Evolutionary conservation across 2,329 filamentous ascomycete genomes (phyloP), one percentile per base, ranked within the genome.

Genomic region (Chaetomium sp.): DNA sequence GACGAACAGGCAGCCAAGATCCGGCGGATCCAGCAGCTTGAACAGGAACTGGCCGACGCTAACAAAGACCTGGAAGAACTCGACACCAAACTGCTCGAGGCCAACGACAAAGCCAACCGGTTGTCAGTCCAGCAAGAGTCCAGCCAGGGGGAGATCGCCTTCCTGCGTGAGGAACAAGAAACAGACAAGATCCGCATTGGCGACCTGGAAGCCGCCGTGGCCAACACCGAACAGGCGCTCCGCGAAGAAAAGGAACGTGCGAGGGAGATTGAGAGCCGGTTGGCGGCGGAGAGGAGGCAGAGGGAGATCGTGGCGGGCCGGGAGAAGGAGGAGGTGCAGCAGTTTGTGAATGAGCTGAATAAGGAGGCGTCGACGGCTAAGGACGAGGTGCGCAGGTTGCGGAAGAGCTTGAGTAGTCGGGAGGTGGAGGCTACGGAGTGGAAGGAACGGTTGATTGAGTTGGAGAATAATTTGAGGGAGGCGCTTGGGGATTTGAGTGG

Each of bases 171-270:
- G 68, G 94, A 99, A 74, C 94, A 99, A 71, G 94, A 99, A 71
- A 84, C 82, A 14, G 94, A 99, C 76, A 99, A 99, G 79, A 95
- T 99, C 69, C 91, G 91, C 72, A 97, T 99, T 65, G 90, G 92
- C 40, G 91, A 97, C 66, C 78, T 97, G 6, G 91, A 97, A 67
- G 88, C 89, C 7, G 84, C 86, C 11, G 74, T 96, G 40, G 88
- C 89, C 64, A 87, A 84, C 55, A 81, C 85, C n/a, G 88, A 95
- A 68, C 84, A 90, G 66, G 82, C 77, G 49, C 75, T 96, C n/a
- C 82, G 87, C 55, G 91, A 94, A 51, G 91, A 96, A 70, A 88
- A 87, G 70, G 91, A 96, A 58, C 85, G 83, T 47, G 77, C 79
- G 14, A 79, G 76, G 65, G 88, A 91, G 64, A 76, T 91, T 34